These are phyloP conservation scores for Terfezia claveryi DNA, from an alignment of 495 filamentous ascomycete genomes.

Conservation along the genomic window DNA sequence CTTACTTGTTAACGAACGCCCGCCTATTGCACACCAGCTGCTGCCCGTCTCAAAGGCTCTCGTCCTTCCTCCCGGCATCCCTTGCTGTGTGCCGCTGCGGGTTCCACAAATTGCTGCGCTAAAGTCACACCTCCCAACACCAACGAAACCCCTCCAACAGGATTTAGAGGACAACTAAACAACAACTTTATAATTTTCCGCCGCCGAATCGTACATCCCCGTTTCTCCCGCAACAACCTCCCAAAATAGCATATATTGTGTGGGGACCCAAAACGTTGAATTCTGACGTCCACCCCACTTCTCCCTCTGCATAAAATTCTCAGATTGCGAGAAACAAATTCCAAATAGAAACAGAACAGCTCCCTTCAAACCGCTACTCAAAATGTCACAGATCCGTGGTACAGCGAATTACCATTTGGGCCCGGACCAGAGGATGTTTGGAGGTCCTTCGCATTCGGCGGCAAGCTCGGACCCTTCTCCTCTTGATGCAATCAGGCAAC, in stretches of 20 bases:
- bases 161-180: background rate
- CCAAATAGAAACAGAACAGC: too few species aligned
- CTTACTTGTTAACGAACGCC: too few species aligned
- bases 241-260: too few species aligned
- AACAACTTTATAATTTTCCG: background rate
- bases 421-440: slow-evolving; percentile 48
- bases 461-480: slow-evolving; percentile 29
- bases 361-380: slow-evolving; percentile 4
- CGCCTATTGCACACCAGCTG: too few species aligned
- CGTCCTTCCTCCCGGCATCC: too few species aligned
- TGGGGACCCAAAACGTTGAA: too few species aligned
- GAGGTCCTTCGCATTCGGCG: slow-evolving; percentile 20
- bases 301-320: too few species aligned
- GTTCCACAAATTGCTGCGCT: background rate
- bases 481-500: slow-evolving; percentile 73
- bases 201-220: background rate
- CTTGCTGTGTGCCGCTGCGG: too few species aligned
- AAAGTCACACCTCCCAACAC: background rate
- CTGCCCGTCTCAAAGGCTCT: too few species aligned
- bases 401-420: slow-evolving; percentile 90
- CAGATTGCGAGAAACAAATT: too few species aligned
- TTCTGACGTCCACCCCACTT: too few species aligned
- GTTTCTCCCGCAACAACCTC: too few species aligned
- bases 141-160: background rate
- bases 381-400: slow-evolving; percentile 93